phyloP scores from a whole-genome alignment of 108 stramenopile genomes.

The Schizochytrium sp. region DNA sequence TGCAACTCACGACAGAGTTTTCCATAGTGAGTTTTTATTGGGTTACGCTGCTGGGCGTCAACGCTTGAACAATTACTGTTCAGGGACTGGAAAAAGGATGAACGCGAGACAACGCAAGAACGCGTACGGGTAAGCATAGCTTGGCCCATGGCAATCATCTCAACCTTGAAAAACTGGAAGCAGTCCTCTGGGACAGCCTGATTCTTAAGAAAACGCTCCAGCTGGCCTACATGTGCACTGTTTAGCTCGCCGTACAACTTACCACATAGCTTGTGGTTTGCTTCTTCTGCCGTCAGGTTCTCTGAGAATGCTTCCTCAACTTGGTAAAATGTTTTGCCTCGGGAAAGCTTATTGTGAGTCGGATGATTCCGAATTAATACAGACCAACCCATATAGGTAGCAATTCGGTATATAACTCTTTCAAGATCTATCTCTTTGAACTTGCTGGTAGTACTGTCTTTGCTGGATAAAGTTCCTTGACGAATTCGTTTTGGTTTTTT shows the following conservation, averaged over 20 bases:
- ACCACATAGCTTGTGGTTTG: neutral
- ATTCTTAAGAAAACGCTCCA: neutral
- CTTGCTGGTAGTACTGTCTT: neutral
- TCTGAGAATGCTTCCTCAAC: slow-evolving; percentile 15
- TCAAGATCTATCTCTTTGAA: neutral
- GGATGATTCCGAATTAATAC: neutral
- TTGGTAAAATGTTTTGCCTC: neutral
- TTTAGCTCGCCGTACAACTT: neutral
- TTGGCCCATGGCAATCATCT: slow-evolving; percentile 30
- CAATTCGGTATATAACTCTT: neutral
- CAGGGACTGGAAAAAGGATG: neutral
- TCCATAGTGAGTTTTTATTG: neutral
- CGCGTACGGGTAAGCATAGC: neutral
- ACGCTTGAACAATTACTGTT: neutral
- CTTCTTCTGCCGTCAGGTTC: neutral
- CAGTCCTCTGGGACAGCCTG: neutral
- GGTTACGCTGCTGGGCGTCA: neutral
- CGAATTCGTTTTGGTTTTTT: no score
- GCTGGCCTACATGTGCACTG: neutral
- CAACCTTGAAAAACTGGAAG: slow-evolving; percentile 19
- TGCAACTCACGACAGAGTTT: neutral
- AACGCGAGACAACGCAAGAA: neutral
- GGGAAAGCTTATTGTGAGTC: neutral
- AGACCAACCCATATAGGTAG: slow-evolving; percentile 22
- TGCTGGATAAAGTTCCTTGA: no score